phyloP scores from a whole-genome alignment of 1,139 yeast genomes.

The Magnusiomyces paraingens region DNA sequence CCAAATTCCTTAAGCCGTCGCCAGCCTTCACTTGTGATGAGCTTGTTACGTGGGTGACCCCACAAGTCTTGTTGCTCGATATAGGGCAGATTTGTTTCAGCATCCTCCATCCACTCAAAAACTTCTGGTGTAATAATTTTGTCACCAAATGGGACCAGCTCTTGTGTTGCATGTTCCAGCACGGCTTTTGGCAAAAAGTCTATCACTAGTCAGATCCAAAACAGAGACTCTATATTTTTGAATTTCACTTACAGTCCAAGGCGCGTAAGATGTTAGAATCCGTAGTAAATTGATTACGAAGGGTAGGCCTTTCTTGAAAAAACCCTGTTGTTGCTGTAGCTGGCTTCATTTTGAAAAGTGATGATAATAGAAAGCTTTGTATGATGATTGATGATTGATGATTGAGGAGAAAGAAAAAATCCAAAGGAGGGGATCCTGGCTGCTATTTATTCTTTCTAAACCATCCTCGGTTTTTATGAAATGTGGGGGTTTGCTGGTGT shows the following conservation, averaged over 20 bases:
- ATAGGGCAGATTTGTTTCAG: slow-evolving; percentile 28
- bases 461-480: no score
- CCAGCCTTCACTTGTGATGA: slow-evolving; percentile 32
- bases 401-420: neutral
- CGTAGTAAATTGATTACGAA: slow-evolving; percentile 23
- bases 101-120: slow-evolving; percentile 29
- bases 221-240: neutral
- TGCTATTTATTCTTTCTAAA: no score
- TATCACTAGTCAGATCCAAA: neutral
- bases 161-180: slow-evolving; percentile 15
- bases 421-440: neutral
- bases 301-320: slow-evolving; percentile 24
- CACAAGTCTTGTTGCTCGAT: slow-evolving; percentile 29
- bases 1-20: slow-evolving; percentile 25
- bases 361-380: neutral
- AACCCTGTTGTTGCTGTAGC: slow-evolving; percentile 29
- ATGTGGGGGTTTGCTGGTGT: no score
- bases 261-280: slow-evolving; percentile 26
- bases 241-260: slow-evolving; percentile 14
- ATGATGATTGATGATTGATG: neutral
- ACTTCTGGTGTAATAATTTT: slow-evolving; percentile 22
- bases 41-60: slow-evolving; percentile 25
- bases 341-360: slow-evolving; percentile 4
- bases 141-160: slow-evolving; percentile 23
- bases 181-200: slow-evolving; percentile 17